Base-by-base conservation (phyloP, 352 stramenopile genomes). In the Phytophthora palmivora region DNA sequence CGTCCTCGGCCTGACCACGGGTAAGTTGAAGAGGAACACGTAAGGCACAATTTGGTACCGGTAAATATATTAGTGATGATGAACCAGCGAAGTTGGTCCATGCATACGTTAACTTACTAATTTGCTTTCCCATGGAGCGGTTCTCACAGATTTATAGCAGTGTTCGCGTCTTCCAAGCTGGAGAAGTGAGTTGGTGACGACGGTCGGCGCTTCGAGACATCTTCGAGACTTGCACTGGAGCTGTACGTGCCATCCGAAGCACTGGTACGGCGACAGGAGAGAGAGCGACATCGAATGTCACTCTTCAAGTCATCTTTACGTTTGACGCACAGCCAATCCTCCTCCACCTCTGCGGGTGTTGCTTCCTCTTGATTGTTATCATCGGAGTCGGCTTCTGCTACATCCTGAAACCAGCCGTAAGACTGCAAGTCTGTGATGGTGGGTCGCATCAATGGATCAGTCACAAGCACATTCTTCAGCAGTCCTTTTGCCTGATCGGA, bases 401-500 rank as follows among this genome's bases (percentile, higher is more conserved):
- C 52, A 18, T 70, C 46, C 45, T 82, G 56, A 21, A 94, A 74
- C 80, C 84, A 94, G 46, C 51, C 46, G 46, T 92, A 88, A 11
- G 74, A 66, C 21, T 91, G 54, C 44, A 94, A 67, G 46, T 92
- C 83, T 8, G 66, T 63, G 18, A 89, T 66, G 0, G 80, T 86
- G 3, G 86, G 86, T 2, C 86, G 76, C 49, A 88, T 53, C 14
- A 78, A 62, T 15, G 83, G 54, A 53, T 94, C 86, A 12, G 70
- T 82, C 39, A 88, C 67, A 10, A 94, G 76, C 58, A 94, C 58
- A 41, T 70, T 46, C 63, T 89, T 91, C 1, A 94, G 70, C 41
- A 94, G 42, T 4, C 79, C 79, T 65, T 87, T 88, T 11, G 78
- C 74, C 36, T 86, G 59, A 48, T 84, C 72, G 3, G 82, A 92